Evolutionary conservation across 768 basidiomycete species (phyloP), one percentile per base, ranked within the genome.

Genomic region (Hygrocybe punicea): DNA sequence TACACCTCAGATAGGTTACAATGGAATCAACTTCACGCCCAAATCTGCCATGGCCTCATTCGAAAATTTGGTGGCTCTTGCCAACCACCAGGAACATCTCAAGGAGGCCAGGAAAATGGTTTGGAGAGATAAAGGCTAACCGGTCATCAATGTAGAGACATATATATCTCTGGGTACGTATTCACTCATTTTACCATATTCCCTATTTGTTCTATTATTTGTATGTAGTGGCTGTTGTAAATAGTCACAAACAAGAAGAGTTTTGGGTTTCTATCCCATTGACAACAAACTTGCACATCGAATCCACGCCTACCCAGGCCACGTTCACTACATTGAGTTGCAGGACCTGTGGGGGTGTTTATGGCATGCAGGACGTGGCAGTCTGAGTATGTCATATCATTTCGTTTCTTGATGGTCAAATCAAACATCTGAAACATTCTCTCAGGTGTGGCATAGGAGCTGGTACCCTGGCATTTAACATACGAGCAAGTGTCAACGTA

Each of bases 401-500:
- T 37, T 57, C 24, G n/a, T 29, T 37, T 52, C 34, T 33, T 57
- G 54, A 25, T 23, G 36, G 25, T 9, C 25, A 55, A 45, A 3
- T 44, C 9, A 35, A 16, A n/a, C 21, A 17, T 40, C 53, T 13
- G 21, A 34, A 29, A 29, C 16, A 17, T 11, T n/a, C 42, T 11
- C 19, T 17, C 36, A 13, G 56, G 4, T 39, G 8, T 34, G 53
- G 24, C 53, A 17, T 63, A 95, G 93, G 94, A 56, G 89, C 95
- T 21, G 89, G 85, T 13, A 70, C 84, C 0, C 76, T 98, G 16
- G 93, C 88, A 1, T 93, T 91, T 61, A 82, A 82, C 34, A 85
- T 96, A 34, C 81, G 95, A 19, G 88, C 92, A 0, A 85, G 86
- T 19, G 79, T 98, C 24, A 97, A 93, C 66, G 67, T 95, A 13